Conservation (phyloP, 306 rosid species). For the Boehmeria nivea region DNA sequence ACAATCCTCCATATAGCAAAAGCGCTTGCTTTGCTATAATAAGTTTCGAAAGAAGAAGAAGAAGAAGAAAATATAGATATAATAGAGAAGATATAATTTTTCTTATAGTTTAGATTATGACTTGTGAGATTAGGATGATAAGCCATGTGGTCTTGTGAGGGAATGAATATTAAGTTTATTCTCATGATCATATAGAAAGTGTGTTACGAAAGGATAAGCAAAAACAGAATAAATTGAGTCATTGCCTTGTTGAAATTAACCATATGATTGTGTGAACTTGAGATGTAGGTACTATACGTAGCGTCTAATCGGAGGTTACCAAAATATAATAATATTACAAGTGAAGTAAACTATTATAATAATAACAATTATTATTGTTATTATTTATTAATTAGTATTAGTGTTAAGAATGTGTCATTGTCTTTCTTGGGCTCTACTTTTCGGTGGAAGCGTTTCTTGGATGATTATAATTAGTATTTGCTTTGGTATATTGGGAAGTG, state of each 20-base stretch:
- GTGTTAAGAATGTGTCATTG: too few relatives aligned
- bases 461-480: background rate
- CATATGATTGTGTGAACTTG: background rate
- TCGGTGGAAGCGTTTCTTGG: background rate
- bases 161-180: conserved; percentile 10
- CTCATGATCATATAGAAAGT: background rate
- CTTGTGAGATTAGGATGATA: too few relatives aligned
- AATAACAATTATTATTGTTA: too few relatives aligned
- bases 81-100: too few relatives aligned
- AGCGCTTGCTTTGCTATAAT: too few relatives aligned
- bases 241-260: conserved; percentile 1
- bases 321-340: conserved; percentile 14
- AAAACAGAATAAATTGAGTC: conserved; percentile 8
- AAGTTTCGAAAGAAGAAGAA: background rate
- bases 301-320: conserved; percentile 30
- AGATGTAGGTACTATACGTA: conserved; percentile 7
- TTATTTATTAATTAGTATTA: too few relatives aligned
- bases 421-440: conserved; percentile 13
- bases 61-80: background rate
- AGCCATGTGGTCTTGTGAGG: background rate
- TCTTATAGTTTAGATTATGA: too few relatives aligned
- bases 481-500: conserved; percentile 1
- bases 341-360: conserved; percentile 26
- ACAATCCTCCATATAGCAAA: conserved; percentile 60
- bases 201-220: conserved; percentile 10